A percentile compares a stretch with the other conserved stretches of the same genome.
These are phyloP conservation scores for Plenodomus tracheiphilus DNA, from an alignment of 2,329 filamentous ascomycete species.

Conservation along the genomic window DNA sequence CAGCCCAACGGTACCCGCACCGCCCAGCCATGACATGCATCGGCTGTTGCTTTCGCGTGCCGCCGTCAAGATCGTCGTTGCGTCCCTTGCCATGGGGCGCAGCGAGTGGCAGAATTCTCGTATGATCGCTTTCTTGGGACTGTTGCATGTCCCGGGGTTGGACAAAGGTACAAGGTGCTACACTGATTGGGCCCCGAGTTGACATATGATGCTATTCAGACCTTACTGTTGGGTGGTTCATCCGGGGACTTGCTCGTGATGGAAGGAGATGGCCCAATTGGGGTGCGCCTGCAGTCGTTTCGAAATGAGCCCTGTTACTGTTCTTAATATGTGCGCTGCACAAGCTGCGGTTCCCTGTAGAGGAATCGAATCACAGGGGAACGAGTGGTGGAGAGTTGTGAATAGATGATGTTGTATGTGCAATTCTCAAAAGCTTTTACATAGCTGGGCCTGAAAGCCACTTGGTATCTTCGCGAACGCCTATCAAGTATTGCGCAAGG, in stretches of 20 bases:
- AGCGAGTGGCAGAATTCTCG: slow-evolving; percentile 17
- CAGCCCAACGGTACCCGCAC: slow-evolving; percentile 17
- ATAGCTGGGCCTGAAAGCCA: slow-evolving; percentile 27
- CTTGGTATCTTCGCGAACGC: slow-evolving; percentile 30
- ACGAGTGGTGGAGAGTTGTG: neutral
- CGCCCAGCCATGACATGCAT: slow-evolving; percentile 6
- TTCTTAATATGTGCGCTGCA: slow-evolving; percentile 12
- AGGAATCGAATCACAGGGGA: neutral
- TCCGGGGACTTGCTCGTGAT: slow-evolving; percentile 3
- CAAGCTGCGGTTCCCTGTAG: neutral
- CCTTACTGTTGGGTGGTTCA: neutral
- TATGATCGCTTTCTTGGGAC: slow-evolving; percentile 5
- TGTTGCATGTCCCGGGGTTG: neutral
- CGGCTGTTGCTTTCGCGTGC: slow-evolving; percentile 13
- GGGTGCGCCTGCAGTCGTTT: slow-evolving; percentile 19
- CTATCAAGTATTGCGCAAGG: slow-evolving; percentile 16
- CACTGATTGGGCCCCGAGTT: slow-evolving; percentile 15
- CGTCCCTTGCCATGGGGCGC: slow-evolving; percentile 7
- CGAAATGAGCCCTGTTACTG: slow-evolving; percentile 5
- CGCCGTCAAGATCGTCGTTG: slow-evolving; percentile 19
- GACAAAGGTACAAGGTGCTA: slow-evolving; percentile 8
- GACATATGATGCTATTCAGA: slow-evolving; percentile 18
- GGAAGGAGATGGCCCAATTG: slow-evolving; percentile 4
- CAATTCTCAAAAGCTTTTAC: slow-evolving; percentile 10
- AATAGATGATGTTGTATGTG: slow-evolving; percentile 6